Evolutionary conservation across 2,329 filamentous ascomycete genomes (phyloP).

Genomic region (Alternaria metachromatica): DNA sequence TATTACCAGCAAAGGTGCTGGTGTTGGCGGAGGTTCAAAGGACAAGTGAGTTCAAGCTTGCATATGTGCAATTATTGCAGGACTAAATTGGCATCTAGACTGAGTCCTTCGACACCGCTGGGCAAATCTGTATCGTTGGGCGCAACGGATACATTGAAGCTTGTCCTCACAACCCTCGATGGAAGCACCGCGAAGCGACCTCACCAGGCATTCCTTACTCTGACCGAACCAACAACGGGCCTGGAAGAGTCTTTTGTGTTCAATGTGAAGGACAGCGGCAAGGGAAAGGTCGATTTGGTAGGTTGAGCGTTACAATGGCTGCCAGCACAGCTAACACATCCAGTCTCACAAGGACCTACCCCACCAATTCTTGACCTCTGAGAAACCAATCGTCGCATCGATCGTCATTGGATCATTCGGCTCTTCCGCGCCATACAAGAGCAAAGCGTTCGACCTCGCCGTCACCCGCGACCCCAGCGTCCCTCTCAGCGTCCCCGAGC

Average conservation of each 20-base stretch:
- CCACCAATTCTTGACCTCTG: slow-evolving; percentile 74
- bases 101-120: slow-evolving; percentile 62
- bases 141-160: slow-evolving; percentile 75
- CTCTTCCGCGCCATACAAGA: slow-evolving; percentile 69
- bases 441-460: slow-evolving; percentile 74
- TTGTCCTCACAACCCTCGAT: slow-evolving; percentile 82
- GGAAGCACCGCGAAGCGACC: slow-evolving; percentile 79
- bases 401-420: slow-evolving; percentile 89
- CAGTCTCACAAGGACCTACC: slow-evolving; percentile 91
- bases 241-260: slow-evolving; percentile 89
- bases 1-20: slow-evolving; percentile 66
- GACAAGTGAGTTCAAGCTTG: slow-evolving; percentile 64
- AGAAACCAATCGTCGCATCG: slow-evolving; percentile 75
- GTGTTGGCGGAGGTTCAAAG: slow-evolving; percentile 60
- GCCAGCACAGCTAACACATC: slow-evolving; percentile 32
- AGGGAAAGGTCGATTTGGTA: slow-evolving; percentile 85
- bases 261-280: slow-evolving; percentile 84
- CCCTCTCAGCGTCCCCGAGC: slow-evolving; percentile 66
- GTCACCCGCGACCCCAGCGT: slow-evolving; percentile 68
- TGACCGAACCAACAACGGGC: slow-evolving; percentile 76
- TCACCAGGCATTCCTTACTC: slow-evolving; percentile 90
- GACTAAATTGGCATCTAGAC: slow-evolving; percentile 37
- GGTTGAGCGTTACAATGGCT: slow-evolving; percentile 38
- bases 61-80: not conserved
- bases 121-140: slow-evolving; percentile 70